Conservation (phyloP, 2,329 filamentous ascomycete genomes). For the Neoascochyta sp. region DNA sequence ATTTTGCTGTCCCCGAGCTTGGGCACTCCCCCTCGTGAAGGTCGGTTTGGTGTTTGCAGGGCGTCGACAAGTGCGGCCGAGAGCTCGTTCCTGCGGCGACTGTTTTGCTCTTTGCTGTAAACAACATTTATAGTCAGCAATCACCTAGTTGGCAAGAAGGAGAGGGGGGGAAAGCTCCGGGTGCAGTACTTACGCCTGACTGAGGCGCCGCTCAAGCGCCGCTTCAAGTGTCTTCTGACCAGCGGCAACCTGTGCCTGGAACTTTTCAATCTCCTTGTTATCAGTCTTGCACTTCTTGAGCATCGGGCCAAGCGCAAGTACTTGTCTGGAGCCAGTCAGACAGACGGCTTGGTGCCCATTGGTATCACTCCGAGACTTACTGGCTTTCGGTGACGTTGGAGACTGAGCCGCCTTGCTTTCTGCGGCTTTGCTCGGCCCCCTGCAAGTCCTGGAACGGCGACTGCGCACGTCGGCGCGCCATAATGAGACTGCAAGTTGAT, state of each 20-base stretch:
- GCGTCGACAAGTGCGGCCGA: slow-evolving; percentile 14
- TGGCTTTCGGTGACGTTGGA: slow-evolving; percentile 23
- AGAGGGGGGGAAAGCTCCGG: neutral
- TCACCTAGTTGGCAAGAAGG: neutral
- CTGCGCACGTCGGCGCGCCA: slow-evolving; percentile 13
- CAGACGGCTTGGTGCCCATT: neutral
- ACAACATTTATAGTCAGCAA: neutral
- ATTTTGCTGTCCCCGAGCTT: slow-evolving; percentile 14
- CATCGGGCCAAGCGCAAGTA: slow-evolving; percentile 15
- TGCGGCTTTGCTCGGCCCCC: slow-evolving; percentile 1
- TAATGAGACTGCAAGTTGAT: slow-evolving; percentile 3
- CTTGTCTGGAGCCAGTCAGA: slow-evolving; percentile 13
- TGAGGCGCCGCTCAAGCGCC: slow-evolving; percentile 16
- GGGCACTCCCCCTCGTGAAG: slow-evolving; percentile 1
- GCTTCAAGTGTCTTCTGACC: slow-evolving; percentile 15
- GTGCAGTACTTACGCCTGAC: slow-evolving; percentile 18
- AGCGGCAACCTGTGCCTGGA: slow-evolving; percentile 15
- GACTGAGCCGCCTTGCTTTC: slow-evolving; percentile 4
- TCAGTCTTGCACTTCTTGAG: slow-evolving; percentile 18
- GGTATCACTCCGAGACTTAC: slow-evolving; percentile 8
- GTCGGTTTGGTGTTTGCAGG: slow-evolving; percentile 12
- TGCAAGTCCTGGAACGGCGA: slow-evolving; percentile 1
- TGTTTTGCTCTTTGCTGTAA: slow-evolving; percentile 15
- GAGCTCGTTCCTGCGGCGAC: slow-evolving; percentile 20
- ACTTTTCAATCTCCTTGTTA: slow-evolving; percentile 20